These are phyloP conservation scores for Blakeslea trispora DNA, from an alignment of 371 early-diverging fungal genomes.

Conservation along the genomic window DNA sequence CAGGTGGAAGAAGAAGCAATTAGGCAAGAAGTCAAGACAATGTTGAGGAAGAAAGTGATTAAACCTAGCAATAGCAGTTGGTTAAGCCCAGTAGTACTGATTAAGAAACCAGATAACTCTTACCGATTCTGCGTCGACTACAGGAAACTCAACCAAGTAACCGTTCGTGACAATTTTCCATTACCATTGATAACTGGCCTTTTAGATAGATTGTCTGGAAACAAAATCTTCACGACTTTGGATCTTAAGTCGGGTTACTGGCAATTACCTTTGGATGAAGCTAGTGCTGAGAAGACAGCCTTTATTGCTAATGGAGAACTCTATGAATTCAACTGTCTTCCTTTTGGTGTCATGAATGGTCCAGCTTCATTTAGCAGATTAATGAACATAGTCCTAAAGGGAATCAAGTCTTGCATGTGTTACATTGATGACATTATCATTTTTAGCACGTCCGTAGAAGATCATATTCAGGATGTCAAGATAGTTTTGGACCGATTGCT, in stretches of 20 bases:
- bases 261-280: slow-evolving; percentile 32
- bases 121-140: slow-evolving; percentile 35
- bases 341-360: slow-evolving; percentile 50
- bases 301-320: slow-evolving; percentile 32
- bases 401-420: slow-evolving; percentile 14
- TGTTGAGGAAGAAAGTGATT: slow-evolving; percentile 12
- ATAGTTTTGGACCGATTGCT: slow-evolving; percentile 33
- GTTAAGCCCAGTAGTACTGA: slow-evolving; percentile 56
- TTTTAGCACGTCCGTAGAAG: slow-evolving; percentile 33
- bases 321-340: slow-evolving; percentile 46
- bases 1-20: slow-evolving; percentile 16
- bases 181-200: slow-evolving; percentile 40
- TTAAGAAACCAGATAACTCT: slow-evolving; percentile 42
- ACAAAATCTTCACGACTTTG: slow-evolving; percentile 38
- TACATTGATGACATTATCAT: slow-evolving; percentile 62
- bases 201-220: slow-evolving; percentile 26
- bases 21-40: slow-evolving; percentile 14
- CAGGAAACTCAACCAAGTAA: slow-evolving; percentile 41
- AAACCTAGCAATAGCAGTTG: slow-evolving; percentile 29
- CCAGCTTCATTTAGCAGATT: slow-evolving; percentile 43
- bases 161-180: slow-evolving; percentile 44
- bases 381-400: slow-evolving; percentile 36
- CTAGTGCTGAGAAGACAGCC: slow-evolving; percentile 28
- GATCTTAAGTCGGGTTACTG: slow-evolving; percentile 48
- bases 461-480: slow-evolving; percentile 38